Conservation (phyloP, 169 alveolate species). For the Eimeria maxima region DNA sequence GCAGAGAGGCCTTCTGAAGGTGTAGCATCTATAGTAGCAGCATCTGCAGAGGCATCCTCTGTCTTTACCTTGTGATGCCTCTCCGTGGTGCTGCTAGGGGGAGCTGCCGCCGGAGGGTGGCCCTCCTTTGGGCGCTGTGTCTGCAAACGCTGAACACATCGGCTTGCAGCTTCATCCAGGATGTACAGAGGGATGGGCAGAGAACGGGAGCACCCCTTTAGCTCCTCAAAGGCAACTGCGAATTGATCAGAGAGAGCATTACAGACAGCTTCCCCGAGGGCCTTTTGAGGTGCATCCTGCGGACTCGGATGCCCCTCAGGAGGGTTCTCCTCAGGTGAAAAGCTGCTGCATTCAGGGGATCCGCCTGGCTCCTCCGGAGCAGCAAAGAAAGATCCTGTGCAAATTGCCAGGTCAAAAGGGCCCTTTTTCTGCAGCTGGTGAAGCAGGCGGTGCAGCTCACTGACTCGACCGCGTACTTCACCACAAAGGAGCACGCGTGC, state of each 20-base stretch:
- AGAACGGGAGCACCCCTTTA: not conserved
- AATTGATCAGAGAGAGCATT: not conserved
- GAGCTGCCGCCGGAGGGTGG: not conserved
- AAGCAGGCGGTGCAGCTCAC: conserved; percentile 40
- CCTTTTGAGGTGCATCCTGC: no score
- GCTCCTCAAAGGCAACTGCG: not conserved
- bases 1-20: conserved; percentile 17
- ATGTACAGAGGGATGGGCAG: conserved; percentile 25
- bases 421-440: conserved; percentile 37
- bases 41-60: not conserved
- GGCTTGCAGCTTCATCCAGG: conserved; percentile 7
- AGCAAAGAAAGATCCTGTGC: conserved; percentile 51
- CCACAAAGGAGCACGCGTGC: conserved; percentile 66
- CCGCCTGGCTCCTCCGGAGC: not conserved
- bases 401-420: conserved; percentile 59
- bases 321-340: not conserved
- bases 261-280: not conserved
- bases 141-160: not conserved
- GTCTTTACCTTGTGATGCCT: not conserved
- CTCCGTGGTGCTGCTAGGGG: not conserved
- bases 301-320: not conserved
- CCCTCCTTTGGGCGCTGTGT: not conserved
- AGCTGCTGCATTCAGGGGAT: not conserved
- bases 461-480: conserved; percentile 24
- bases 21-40: conserved; percentile 2